Conservation (phyloP, 345 rosid species). For the Sisymbrium irio region DNA sequence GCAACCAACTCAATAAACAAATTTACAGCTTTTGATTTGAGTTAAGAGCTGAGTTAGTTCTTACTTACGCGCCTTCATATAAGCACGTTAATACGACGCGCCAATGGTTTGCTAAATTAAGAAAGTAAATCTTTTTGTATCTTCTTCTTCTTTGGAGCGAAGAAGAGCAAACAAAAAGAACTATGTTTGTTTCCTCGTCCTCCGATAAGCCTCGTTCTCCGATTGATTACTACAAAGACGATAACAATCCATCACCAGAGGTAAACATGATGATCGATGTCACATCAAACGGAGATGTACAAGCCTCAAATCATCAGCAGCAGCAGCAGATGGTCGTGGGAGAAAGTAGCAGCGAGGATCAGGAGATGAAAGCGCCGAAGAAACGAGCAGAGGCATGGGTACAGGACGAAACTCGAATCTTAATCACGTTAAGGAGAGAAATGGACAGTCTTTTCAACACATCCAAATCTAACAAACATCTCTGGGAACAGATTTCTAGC, state of each 20-base stretch:
- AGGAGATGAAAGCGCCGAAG: constrained; percentile 77
- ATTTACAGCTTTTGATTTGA: background rate
- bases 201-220: constrained; percentile 40
- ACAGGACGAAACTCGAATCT: constrained; percentile 80
- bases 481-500: constrained; percentile 84
- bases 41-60: background rate
- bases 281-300: constrained; percentile 50
- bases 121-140: background rate
- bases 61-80: background rate
- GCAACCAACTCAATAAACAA: background rate
- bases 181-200: constrained; percentile 76
- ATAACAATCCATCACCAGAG: constrained; percentile 37
- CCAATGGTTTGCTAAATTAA: background rate
- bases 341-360: constrained; percentile 77
- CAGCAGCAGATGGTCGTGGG: constrained; percentile 56
- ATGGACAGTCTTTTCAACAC: constrained; percentile 88
- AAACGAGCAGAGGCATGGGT: constrained; percentile 99
- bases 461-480: constrained; percentile 91
- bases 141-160: background rate
- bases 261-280: constrained; percentile 79
- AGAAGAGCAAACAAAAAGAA: background rate
- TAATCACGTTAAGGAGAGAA: constrained; percentile 68
- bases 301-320: constrained; percentile 28
- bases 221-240: constrained; percentile 3
- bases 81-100: background rate